Conservation (phyloP, 2,329 filamentous ascomycete species). For the Sporothrix brunneoviolacea region DNA sequence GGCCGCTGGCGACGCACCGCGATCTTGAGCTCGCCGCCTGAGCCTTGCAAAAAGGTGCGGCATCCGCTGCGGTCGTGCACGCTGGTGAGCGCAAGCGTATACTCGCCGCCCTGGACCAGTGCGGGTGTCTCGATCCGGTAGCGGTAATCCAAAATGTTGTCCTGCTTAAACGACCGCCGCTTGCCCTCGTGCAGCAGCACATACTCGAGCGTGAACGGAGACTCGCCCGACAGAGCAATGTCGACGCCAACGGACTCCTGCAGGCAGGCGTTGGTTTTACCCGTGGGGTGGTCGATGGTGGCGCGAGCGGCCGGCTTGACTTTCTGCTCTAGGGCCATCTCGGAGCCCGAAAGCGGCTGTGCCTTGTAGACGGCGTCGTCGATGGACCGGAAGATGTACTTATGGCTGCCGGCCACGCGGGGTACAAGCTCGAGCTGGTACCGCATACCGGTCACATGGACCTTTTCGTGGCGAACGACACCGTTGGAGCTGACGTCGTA, state of each 20-base stretch:
- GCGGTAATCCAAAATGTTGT: constrained; percentile 54
- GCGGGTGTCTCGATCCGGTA: constrained; percentile 70
- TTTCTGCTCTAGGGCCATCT: constrained; percentile 69
- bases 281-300: constrained; percentile 51
- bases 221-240: constrained; percentile 70
- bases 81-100: constrained; percentile 76
- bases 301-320: constrained; percentile 91
- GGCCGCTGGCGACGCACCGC: constrained; percentile 83
- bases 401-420: constrained; percentile 72
- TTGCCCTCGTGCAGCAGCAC: constrained; percentile 87
- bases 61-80: constrained; percentile 83
- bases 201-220: constrained; percentile 85
- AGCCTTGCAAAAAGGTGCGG: constrained; percentile 66
- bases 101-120: constrained; percentile 78
- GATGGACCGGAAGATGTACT: constrained; percentile 76
- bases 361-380: constrained; percentile 74
- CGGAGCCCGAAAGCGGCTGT: constrained; percentile 53
- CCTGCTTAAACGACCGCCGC: constrained; percentile 60
- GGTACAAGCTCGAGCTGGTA: constrained; percentile 82
- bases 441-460: constrained; percentile 62
- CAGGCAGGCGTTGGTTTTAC: constrained; percentile 65
- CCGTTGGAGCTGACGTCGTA: constrained; percentile 67
- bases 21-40: constrained; percentile 67
- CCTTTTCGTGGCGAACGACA: constrained; percentile 45
- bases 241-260: constrained; percentile 72